Conservation (phyloP, 306 rosid species). For the Vigna nakashimae region DNA sequence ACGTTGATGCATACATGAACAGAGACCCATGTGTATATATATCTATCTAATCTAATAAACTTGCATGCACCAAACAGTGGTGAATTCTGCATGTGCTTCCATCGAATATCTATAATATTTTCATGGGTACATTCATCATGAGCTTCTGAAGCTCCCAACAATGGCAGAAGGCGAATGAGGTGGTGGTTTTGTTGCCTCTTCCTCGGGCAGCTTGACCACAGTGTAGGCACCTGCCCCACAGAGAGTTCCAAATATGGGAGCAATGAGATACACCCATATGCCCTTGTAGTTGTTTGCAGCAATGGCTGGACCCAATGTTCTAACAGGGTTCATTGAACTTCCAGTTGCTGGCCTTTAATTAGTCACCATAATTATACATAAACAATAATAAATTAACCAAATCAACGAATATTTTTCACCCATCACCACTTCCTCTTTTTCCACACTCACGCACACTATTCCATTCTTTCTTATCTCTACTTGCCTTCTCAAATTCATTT, state of each 20-base stretch:
- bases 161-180: slow-evolving; percentile 33
- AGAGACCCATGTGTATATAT: not conserved
- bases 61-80: slow-evolving; percentile 5
- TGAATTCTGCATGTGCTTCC: not conserved
- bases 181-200: slow-evolving; percentile 15
- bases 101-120: too few species aligned
- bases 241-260: slow-evolving; percentile 80
- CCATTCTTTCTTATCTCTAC: slow-evolving; percentile 31
- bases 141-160: slow-evolving; percentile 59
- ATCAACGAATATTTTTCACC: not conserved
- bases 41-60: not conserved
- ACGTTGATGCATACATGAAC: not conserved
- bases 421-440: not conserved
- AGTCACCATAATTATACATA: not conserved
- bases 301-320: slow-evolving; percentile 85
- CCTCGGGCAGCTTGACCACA: slow-evolving; percentile 67
- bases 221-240: slow-evolving; percentile 74
- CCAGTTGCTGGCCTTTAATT: slow-evolving; percentile 67
- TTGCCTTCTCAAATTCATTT: not conserved
- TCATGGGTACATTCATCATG: not conserved
- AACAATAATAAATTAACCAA: not conserved
- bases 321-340: slow-evolving; percentile 85
- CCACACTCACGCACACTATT: not conserved
- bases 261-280: slow-evolving; percentile 81
- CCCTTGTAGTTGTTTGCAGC: slow-evolving; percentile 76